phyloP scores from a whole-genome alignment of 345 rosid genomes.

The Corchorus olitorius region DNA sequence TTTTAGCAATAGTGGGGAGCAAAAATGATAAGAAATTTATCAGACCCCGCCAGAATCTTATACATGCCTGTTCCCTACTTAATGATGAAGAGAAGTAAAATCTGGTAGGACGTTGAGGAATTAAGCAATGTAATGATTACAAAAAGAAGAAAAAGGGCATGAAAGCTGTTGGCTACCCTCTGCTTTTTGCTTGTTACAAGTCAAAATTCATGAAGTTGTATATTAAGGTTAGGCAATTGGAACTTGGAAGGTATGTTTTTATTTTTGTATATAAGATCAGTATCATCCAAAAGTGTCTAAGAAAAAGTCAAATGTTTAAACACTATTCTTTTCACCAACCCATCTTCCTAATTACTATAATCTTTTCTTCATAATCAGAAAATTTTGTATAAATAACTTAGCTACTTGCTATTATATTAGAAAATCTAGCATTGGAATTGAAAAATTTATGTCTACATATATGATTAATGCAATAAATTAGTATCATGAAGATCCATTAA shows the following conservation, averaged over 20 bases:
- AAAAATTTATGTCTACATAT: no score
- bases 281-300: background rate
- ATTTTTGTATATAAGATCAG: background rate
- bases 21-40: background rate
- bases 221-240: background rate
- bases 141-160: background rate
- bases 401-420: background rate
- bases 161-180: background rate
- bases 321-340: background rate
- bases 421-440: background rate
- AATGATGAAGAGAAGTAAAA: constrained; percentile 2
- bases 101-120: constrained; percentile 2
- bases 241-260: background rate
- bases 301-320: background rate
- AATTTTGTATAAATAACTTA: background rate
- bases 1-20: background rate
- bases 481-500: background rate
- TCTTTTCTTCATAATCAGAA: background rate
- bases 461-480: background rate
- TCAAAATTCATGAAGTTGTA: background rate
- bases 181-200: background rate
- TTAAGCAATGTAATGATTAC: background rate
- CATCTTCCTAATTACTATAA: background rate
- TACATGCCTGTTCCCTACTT: background rate
- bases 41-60: background rate